Base-by-base conservation (phyloP, 148 eudicot genomes). In the Amaranthus hypochondriacus region DNA sequence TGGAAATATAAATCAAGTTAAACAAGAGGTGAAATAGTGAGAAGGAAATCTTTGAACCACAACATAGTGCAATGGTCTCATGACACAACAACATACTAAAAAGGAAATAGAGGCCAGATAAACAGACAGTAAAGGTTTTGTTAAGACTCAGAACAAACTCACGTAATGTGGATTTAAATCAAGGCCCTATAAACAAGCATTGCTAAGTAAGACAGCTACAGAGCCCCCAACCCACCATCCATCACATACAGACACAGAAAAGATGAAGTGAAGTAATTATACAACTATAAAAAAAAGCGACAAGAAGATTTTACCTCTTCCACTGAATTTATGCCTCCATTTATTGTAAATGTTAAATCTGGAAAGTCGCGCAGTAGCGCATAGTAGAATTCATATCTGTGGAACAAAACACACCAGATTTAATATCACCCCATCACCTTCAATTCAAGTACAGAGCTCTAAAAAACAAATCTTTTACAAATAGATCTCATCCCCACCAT, bases 331-430 rank as follows among this genome's bases (percentile, higher is more conserved):
- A 94, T 92, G 80, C 98, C 98, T 77, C 98, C 98, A 81, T 94
- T 94, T 56, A 94, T 88, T 8, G 97, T 94, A 79, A 94, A 92
- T 75, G 60, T 81, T 48, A 94, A 80, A 83, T 94, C 98, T 2
- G 98, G 98, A 84, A 94, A 94, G 79, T 94, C 98, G 69, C 98
- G 98, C 78, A 89, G 78, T 3, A 94, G 92, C 46, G 88, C 97
- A 78, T 80, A 94, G 81, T 88, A 94, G 82, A 81, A 95, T 75
- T 92, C 98, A 70, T 95, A 95, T 78, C 98, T 95, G 91, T 84
- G 82, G 69, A 57, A 73, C 56, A 81, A 65, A 64, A 28, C 14
- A 77, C 39, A 58, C 50, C 15, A 57, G 14, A 10, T 43, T 56
- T 62, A 59, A 28, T 44, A 69, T 44, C 14, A 1, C 14, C 51